These are phyloP conservation scores for Rhynchospora breviuscula DNA, from an alignment of 176 grass and related monocot species.

Conservation along the genomic window DNA sequence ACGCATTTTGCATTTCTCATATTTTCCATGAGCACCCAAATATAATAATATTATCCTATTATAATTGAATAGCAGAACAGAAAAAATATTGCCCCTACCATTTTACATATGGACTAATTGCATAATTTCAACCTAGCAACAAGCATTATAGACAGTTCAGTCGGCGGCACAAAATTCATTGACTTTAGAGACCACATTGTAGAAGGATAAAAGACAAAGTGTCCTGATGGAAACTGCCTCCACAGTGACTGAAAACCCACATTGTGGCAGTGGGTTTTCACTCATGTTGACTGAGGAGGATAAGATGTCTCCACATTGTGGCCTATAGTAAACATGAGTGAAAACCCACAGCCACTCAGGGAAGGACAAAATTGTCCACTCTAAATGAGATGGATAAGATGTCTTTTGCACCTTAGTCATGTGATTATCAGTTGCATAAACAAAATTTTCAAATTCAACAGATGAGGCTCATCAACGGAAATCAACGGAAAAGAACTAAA, in stretches of 20 bases:
- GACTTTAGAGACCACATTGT: no score
- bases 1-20: not conserved
- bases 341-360: not conserved
- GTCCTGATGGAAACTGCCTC: no score
- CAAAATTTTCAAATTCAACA: not conserved
- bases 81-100: not conserved
- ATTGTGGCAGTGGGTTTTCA: no score
- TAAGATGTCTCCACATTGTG: no score
- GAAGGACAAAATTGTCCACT: conserved; percentile 1
- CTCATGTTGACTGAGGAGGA: no score
- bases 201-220: no score
- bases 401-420: not conserved
- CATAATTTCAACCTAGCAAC: not conserved
- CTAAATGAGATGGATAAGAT: not conserved
- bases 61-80: not conserved
- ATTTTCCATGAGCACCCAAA: not conserved
- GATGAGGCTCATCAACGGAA: not conserved
- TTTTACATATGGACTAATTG: not conserved
- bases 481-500: not conserved
- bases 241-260: no score
- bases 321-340: not conserved
- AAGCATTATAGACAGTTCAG: no score
- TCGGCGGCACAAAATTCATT: no score
- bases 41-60: not conserved
- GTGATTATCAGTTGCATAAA: not conserved